These are phyloP conservation scores for Aspergillus luchuensis DNA, from an alignment of 2,329 filamentous ascomycete species.

Conservation along the genomic window DNA sequence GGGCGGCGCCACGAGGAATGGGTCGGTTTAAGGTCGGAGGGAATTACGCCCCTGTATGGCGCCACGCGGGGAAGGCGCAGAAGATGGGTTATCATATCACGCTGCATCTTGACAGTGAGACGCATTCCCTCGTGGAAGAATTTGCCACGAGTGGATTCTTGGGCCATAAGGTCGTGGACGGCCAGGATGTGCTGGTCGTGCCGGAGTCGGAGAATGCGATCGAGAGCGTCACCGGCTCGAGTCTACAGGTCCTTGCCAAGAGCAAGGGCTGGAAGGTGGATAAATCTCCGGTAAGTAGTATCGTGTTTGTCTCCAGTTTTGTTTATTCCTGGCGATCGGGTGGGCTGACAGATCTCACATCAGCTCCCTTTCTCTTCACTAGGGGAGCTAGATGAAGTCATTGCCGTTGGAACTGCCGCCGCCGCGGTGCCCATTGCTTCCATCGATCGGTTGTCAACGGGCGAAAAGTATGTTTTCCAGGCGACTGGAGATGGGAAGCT, in stretches of 20 bases:
- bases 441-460: not conserved
- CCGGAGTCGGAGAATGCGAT: not conserved
- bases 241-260: not conserved
- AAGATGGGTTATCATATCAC: not conserved
- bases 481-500: not conserved
- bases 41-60: not conserved
- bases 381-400: not conserved
- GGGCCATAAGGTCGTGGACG: not conserved
- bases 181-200: not conserved
- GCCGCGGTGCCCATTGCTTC: not conserved
- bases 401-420: not conserved
- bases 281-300: not conserved
- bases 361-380: not conserved
- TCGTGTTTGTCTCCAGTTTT: not conserved
- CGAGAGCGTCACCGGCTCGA: not conserved
- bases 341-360: not conserved
- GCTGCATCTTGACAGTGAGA: not conserved
- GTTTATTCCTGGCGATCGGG: not conserved
- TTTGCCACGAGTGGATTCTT: not conserved
- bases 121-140: not conserved
- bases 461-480: not conserved
- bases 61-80: not conserved
- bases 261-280: not conserved
- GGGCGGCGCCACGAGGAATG: not conserved
- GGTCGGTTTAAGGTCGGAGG: not conserved